Evolutionary conservation across 164 flowering plant species (phyloP).

Genomic region (Vitis riparia): DNA sequence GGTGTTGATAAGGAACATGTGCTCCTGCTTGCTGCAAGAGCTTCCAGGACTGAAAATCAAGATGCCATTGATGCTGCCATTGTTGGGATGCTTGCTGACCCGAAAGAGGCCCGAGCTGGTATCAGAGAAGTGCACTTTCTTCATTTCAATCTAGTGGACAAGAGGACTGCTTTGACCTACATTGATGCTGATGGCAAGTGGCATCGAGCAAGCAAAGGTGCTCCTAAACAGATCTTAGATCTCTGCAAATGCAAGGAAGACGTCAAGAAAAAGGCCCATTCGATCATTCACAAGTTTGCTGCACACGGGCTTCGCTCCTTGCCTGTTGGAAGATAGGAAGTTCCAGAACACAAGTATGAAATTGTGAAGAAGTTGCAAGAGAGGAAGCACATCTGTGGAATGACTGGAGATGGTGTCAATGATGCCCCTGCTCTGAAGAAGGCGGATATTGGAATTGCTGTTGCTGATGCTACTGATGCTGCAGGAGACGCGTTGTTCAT

Average conservation of each 20-base stretch:
- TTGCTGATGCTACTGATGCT: slow-evolving; percentile 93
- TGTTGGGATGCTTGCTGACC: too few relatives aligned
- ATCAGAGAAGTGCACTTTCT: too few relatives aligned
- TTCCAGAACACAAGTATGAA: slow-evolving; percentile 76
- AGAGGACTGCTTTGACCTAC: slow-evolving; percentile 80
- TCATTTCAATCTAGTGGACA: slow-evolving; percentile 78
- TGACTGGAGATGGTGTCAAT: slow-evolving; percentile 86
- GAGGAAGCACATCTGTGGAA: slow-evolving; percentile 77
- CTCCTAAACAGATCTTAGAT: slow-evolving; percentile 57
- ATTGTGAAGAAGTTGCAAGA: slow-evolving; percentile 81
- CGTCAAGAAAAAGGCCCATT: slow-evolving; percentile 48
- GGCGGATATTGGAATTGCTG: slow-evolving; percentile 83
- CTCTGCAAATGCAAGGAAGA: slow-evolving; percentile 61
- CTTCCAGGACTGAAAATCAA: too few relatives aligned
- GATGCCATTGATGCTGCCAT: too few relatives aligned
- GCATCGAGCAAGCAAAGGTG: slow-evolving; percentile 77
- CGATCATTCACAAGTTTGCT: slow-evolving; percentile 64
- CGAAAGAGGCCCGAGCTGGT: too few relatives aligned
- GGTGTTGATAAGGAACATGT: too few relatives aligned
- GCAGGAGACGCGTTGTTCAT: slow-evolving; percentile 38
- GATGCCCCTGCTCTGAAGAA: slow-evolving; percentile 82
- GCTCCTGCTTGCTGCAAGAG: too few relatives aligned
- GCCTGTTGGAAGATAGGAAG: slow-evolving; percentile 68
- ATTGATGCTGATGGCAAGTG: slow-evolving; percentile 61
- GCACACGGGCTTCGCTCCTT: slow-evolving; percentile 74